phyloP scores from a whole-genome alignment of 768 basidiomycete genomes.

The Trametes sanguinea region DNA sequence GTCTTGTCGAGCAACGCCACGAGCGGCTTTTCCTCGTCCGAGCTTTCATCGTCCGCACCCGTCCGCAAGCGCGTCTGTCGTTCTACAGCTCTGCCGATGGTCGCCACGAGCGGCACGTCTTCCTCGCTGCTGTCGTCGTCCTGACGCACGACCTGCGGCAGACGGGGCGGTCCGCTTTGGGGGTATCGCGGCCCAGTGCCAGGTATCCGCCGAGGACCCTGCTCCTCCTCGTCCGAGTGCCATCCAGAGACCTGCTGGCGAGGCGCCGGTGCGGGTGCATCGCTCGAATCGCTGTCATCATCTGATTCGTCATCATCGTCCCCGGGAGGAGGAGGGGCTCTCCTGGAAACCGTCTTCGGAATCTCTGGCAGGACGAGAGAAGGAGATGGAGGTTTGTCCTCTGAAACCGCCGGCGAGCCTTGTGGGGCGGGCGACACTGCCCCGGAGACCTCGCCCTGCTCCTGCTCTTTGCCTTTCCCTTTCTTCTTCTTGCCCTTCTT shows the following conservation, averaged over 20 bases:
- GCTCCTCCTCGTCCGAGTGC: slow-evolving; percentile 69
- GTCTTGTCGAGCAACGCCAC: slow-evolving; percentile 55
- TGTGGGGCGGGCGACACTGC: slow-evolving; percentile 8
- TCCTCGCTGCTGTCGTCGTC: slow-evolving; percentile 69
- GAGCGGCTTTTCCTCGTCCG: slow-evolving; percentile 75
- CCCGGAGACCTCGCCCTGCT: slow-evolving; percentile 26
- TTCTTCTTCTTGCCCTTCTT: slow-evolving; percentile 47
- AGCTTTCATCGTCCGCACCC: slow-evolving; percentile 32
- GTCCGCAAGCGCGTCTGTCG: slow-evolving; percentile 40
- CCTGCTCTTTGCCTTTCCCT: slow-evolving; percentile 49
- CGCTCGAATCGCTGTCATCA: slow-evolving; percentile 57
- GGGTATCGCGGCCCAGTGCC: slow-evolving; percentile 59
- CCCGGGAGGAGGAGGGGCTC: slow-evolving; percentile 33
- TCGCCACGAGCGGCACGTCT: slow-evolving; percentile 73
- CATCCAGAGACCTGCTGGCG: slow-evolving; percentile 23
- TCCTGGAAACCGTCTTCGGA: slow-evolving; percentile 34
- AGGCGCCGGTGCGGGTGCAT: slow-evolving; percentile 8
- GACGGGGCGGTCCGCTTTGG: slow-evolving; percentile 21
- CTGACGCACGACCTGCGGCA: slow-evolving; percentile 21
- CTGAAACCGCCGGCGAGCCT: slow-evolving; percentile 6
- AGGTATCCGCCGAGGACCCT: slow-evolving; percentile 55
- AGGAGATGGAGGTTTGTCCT: slow-evolving; percentile 13
- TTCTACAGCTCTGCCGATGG: slow-evolving; percentile 55
- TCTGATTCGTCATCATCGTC: slow-evolving; percentile 47
- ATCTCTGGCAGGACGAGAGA: slow-evolving; percentile 38